Evolutionary conservation across 2,329 filamentous ascomycete genomes (phyloP).

Genomic region (Botryotinia globosa): DNA sequence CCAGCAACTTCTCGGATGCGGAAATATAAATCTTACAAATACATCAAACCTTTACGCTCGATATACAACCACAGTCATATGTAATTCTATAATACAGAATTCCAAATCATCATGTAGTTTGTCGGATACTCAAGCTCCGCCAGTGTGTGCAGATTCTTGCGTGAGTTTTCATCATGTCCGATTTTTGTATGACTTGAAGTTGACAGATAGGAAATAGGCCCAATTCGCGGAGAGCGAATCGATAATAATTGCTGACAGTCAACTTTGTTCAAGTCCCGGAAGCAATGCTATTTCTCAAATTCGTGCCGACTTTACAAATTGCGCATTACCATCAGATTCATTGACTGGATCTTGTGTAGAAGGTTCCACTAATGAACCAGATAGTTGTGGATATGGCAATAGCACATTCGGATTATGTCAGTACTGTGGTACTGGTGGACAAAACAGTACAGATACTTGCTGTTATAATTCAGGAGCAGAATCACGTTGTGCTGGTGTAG

Average conservation of each 20-base stretch:
- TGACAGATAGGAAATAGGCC: slow-evolving; percentile 50
- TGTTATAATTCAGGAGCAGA: slow-evolving; percentile 81
- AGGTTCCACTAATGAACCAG: slow-evolving; percentile 74
- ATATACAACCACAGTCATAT: slow-evolving; percentile 88
- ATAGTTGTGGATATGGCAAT: slow-evolving; percentile 80
- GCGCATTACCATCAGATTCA: slow-evolving; percentile 76
- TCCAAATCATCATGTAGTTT: slow-evolving; percentile 70
- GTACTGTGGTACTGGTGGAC: slow-evolving; percentile 79
- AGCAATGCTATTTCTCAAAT: slow-evolving; percentile 71
- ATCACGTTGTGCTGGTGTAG: slow-evolving; percentile 69
- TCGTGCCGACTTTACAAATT: slow-evolving; percentile 87
- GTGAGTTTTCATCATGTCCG: slow-evolving; percentile 48
- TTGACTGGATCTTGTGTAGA: slow-evolving; percentile 74
- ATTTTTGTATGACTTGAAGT: slow-evolving; percentile 31
- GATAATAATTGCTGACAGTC: slow-evolving; percentile 70
- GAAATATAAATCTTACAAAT: slow-evolving; percentile 71
- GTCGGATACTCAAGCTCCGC: slow-evolving; percentile 60
- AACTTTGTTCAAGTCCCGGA: slow-evolving; percentile 67
- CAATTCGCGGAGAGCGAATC: slow-evolving; percentile 87
- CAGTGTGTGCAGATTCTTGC: slow-evolving; percentile 87
- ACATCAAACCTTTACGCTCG: slow-evolving; percentile 83
- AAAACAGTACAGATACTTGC: slow-evolving; percentile 93
- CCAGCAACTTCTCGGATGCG: slow-evolving; percentile 75
- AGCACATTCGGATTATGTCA: slow-evolving; percentile 75
- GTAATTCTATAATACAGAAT: slow-evolving; percentile 91